Percentiles rank a stretch among this genome's conserved stretches.
phyloP scores from a whole-genome alignment of 306 rosid species.

The Vigna mungo region DNA sequence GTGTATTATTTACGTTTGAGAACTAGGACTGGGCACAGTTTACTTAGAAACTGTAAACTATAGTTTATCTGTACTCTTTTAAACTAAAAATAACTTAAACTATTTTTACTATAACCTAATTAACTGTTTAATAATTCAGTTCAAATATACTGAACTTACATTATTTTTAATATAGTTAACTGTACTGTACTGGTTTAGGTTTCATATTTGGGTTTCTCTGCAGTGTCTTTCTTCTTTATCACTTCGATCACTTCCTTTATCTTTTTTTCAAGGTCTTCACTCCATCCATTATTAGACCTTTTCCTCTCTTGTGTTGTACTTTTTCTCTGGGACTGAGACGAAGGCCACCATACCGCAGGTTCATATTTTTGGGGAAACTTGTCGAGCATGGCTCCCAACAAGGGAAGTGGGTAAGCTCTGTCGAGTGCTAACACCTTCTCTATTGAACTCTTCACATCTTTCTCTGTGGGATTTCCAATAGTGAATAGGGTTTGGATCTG shows the following conservation, averaged over 20 bases:
- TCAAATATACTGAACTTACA: no score
- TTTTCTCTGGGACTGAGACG: background rate
- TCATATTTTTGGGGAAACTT: conserved; percentile 60
- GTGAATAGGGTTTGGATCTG: conserved; percentile 54
- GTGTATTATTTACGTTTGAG: no score
- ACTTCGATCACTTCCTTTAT: conserved; percentile 56
- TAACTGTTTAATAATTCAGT: no score
- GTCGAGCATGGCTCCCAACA: conserved; percentile 69
- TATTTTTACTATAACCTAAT: no score
- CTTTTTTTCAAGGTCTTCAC: conserved; percentile 52
- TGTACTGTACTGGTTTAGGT: no score
- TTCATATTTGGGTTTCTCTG: no score
- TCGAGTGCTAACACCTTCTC: conserved; percentile 46
- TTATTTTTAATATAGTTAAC: no score
- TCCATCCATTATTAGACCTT: conserved; percentile 52
- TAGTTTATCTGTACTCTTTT: no score
- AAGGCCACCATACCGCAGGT: conserved; percentile 81
- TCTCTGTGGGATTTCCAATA: conserved; percentile 43
- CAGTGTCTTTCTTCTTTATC: conserved; percentile 60
- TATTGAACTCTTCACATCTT: conserved; percentile 51
- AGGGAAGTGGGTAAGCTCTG: conserved; percentile 33
- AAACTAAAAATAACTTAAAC: no score
- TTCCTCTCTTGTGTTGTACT: background rate
- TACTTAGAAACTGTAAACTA: no score
- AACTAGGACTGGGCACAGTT: no score